Evolutionary conservation across 768 basidiomycete genomes (phyloP), one percentile per base, ranked within the genome.

Genomic region (Lyophyllum atratum): DNA sequence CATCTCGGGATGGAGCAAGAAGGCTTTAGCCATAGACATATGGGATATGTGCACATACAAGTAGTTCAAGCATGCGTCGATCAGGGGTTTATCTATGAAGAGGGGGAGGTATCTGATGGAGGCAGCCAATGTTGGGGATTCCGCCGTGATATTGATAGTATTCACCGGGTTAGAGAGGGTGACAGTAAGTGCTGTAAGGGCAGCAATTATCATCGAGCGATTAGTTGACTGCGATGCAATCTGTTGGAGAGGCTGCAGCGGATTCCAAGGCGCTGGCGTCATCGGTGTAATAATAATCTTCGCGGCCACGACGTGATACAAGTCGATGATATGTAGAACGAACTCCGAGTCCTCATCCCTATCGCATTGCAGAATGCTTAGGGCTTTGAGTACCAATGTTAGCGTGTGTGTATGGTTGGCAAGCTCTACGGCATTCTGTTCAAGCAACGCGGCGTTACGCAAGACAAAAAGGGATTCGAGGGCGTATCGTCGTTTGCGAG

Each of bases 401-500:
- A 86, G 75, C 2, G 89, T 89, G 42, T 85, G 83, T 14, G 81
- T 76, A 59, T 86, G 82, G 21, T 70, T 72, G 2, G 81, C 72
- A 26, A 95, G 75, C 56, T 88, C 85, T 39, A 75, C 69, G 3
- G 84, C 82, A 61, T 92, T 93, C 49, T 78, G 76, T 44, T 88
- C 85, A 58, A 86, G 81, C 42, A 89, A 72, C n/a, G 87, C 82
- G 6, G 87, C 81, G 69, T 97, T 97, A n/a, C 95, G 85, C 40
- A 99, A 79, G 55, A 97, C 78, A 61, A 92, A 88, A 42, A 95
- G 77, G 2, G 90, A 90, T 67, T 96, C 92, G 37, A 89, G 76
- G n/a, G 94, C 93, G 66, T 92, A 86, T 58, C 86, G 81, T 24
- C 86, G 81, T 56, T 84, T 85, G 29, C 77, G 76, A 42, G 80